These are phyloP conservation scores for Fusarium guadeloupense DNA, from an alignment of 2,329 filamentous ascomycete genomes.

Conservation along the genomic window DNA sequence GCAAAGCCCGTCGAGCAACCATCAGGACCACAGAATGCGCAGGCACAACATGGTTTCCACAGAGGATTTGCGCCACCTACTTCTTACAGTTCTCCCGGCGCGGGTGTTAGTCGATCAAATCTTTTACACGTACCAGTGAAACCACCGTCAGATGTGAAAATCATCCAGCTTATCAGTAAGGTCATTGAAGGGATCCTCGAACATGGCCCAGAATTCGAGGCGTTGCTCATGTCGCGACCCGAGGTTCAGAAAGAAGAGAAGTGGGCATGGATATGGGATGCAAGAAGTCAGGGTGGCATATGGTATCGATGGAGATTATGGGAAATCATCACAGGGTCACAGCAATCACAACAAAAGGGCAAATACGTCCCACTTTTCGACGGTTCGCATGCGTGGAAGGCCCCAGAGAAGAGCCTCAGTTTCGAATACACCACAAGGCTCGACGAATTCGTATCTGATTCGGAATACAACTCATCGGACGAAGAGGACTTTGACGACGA, in stretches of 20 bases:
- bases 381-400: slow-evolving; percentile 78
- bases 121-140: slow-evolving; percentile 76
- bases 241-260: slow-evolving; percentile 87
- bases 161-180: slow-evolving; percentile 85
- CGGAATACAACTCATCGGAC: slow-evolving; percentile 87
- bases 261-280: slow-evolving; percentile 95
- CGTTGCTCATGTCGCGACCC: slow-evolving; percentile 85
- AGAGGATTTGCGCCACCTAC: slow-evolving; percentile 80
- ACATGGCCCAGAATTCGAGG: slow-evolving; percentile 88
- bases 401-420: slow-evolving; percentile 75
- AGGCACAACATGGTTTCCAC: slow-evolving; percentile 56
- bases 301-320: slow-evolving; percentile 96
- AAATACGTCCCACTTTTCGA: slow-evolving; percentile 77
- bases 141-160: slow-evolving; percentile 79
- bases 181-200: slow-evolving; percentile 82
- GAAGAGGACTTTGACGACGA: slow-evolving; percentile 78
- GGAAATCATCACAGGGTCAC: slow-evolving; percentile 78
- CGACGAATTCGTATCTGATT: slow-evolving; percentile 82
- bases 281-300: slow-evolving; percentile 78
- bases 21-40: slow-evolving; percentile 47
- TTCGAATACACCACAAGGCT: slow-evolving; percentile 83
- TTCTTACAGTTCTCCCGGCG: slow-evolving; percentile 64
- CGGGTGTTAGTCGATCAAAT: slow-evolving; percentile 55
- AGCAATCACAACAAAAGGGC: slow-evolving; percentile 55
- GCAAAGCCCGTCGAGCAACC: slow-evolving; percentile 70